phyloP scores from a whole-genome alignment of 2,329 filamentous ascomycete genomes.

The Arachnomyces sp. region DNA sequence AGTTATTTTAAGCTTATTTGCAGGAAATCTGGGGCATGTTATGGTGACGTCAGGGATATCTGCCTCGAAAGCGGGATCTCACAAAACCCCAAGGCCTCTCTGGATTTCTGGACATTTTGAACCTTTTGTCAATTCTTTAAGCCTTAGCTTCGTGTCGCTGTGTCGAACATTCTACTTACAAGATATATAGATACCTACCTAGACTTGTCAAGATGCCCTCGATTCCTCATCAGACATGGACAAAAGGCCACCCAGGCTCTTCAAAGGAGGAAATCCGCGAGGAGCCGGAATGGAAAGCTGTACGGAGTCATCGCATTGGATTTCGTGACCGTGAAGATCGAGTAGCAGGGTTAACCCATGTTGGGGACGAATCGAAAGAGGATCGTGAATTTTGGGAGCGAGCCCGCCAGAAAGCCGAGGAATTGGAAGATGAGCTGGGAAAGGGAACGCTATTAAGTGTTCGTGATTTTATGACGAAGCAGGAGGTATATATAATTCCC shows the following conservation, averaged over 20 bases:
- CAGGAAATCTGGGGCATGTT: too few relatives aligned
- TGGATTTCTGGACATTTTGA: too few relatives aligned
- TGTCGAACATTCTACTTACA: too few relatives aligned
- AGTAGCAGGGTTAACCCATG: slow-evolving; percentile 32
- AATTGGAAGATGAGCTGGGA: slow-evolving; percentile 19
- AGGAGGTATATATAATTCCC: slow-evolving; percentile 14
- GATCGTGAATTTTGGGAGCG: slow-evolving; percentile 18
- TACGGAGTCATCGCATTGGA: slow-evolving; percentile 35
- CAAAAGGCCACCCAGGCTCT: slow-evolving; percentile 31
- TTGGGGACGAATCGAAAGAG: slow-evolving; percentile 21
- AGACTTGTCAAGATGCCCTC: too few relatives aligned
- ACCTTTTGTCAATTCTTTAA: too few relatives aligned
- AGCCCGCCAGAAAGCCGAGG: slow-evolving; percentile 18
- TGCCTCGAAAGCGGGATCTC: too few relatives aligned
- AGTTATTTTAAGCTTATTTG: too few relatives aligned
- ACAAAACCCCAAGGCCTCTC: too few relatives aligned
- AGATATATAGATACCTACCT: too few relatives aligned
- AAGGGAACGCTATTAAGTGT: slow-evolving; percentile 20
- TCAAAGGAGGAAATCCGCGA: slow-evolving; percentile 32
- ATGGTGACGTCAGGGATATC: too few relatives aligned
- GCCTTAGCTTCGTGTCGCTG: too few relatives aligned
- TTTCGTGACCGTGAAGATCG: slow-evolving; percentile 31
- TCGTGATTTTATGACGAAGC: slow-evolving; percentile 20
- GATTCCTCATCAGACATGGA: too few relatives aligned
- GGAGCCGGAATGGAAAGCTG: slow-evolving; percentile 37